Evolutionary conservation across 306 rosid genomes (phyloP).

Genomic region (Lotus japonicus): DNA sequence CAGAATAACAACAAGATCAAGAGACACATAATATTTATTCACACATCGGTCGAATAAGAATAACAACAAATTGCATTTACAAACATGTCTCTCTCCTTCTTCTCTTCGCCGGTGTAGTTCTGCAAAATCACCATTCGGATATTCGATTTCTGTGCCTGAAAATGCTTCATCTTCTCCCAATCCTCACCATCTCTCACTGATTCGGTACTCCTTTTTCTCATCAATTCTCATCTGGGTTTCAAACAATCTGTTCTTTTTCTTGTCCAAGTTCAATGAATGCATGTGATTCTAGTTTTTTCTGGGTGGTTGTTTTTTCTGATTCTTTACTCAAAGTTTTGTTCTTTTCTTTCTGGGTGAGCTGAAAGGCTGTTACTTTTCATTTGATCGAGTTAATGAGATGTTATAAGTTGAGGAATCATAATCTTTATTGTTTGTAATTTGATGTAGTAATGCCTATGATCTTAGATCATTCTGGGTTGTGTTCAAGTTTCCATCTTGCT

Average conservation of each 20-base stretch:
- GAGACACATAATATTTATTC: constrained; percentile 7
- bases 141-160: constrained; percentile 20
- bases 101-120: constrained; percentile 10
- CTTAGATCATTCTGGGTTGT: neutral
- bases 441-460: neutral
- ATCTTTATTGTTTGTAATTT: neutral
- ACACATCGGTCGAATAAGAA: constrained; percentile 15
- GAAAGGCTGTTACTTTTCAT: constrained; percentile 13
- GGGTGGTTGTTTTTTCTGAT: neutral
- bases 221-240: neutral
- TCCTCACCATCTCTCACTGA: constrained; percentile 12
- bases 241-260: constrained; percentile 1
- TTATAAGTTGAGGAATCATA: neutral
- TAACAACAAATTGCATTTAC: neutral
- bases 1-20: neutral
- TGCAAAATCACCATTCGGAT: constrained; percentile 17
- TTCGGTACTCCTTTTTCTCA: constrained; percentile 34
- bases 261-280: constrained; percentile 7
- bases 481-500: neutral
- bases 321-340: constrained; percentile 3
- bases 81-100: neutral
- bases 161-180: constrained; percentile 23
- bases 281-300: constrained; percentile 3
- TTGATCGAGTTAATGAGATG: neutral
- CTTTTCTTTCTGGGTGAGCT: neutral